These are phyloP conservation scores for Melanogaster broomeanus DNA, from an alignment of 768 basidiomycete genomes.

Conservation along the genomic window DNA sequence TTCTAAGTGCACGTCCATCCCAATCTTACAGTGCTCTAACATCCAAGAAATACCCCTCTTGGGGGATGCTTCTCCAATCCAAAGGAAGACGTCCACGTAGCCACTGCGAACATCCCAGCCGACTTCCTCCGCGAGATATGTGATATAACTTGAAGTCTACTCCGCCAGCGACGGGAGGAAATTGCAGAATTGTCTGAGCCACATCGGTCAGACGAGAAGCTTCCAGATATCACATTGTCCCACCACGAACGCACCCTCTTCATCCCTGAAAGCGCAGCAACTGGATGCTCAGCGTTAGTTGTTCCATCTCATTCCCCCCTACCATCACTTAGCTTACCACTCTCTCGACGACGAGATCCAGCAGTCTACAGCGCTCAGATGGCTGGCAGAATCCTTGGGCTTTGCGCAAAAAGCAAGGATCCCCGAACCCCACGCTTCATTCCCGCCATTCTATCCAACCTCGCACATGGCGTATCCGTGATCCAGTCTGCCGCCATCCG, in stretches of 20 bases:
- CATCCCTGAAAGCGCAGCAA: conserved; percentile 62
- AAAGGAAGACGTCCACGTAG: conserved; percentile 87
- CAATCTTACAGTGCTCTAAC: conserved; percentile 2
- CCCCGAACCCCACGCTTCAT: conserved; percentile 90
- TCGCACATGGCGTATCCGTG: conserved; percentile 87
- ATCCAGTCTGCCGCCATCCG: conserved; percentile 86
- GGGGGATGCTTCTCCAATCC: conserved; percentile 97
- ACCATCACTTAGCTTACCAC: conserved; percentile 3
- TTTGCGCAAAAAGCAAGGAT: conserved; percentile 93
- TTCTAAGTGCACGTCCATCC: conserved; percentile 64
- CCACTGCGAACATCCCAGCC: conserved; percentile 85
- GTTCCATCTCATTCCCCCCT: not conserved
- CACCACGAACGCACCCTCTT: conserved; percentile 59
- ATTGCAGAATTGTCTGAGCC: conserved; percentile 41
- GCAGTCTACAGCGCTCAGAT: conserved; percentile 89
- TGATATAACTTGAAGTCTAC: conserved; percentile 76
- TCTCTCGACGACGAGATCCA: conserved; percentile 83
- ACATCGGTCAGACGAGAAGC: conserved; percentile 49
- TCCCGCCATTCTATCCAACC: conserved; percentile 89
- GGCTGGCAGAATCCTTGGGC: conserved; percentile 88
- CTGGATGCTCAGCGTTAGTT: conserved; percentile 79
- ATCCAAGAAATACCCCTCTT: conserved; percentile 6
- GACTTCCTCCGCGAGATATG: conserved; percentile 91
- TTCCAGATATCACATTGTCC: conserved; percentile 60
- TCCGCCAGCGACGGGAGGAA: conserved; percentile 68